Base-by-base conservation (phyloP, 805 yeast genomes). In the Candida parachauliodes region DNA sequence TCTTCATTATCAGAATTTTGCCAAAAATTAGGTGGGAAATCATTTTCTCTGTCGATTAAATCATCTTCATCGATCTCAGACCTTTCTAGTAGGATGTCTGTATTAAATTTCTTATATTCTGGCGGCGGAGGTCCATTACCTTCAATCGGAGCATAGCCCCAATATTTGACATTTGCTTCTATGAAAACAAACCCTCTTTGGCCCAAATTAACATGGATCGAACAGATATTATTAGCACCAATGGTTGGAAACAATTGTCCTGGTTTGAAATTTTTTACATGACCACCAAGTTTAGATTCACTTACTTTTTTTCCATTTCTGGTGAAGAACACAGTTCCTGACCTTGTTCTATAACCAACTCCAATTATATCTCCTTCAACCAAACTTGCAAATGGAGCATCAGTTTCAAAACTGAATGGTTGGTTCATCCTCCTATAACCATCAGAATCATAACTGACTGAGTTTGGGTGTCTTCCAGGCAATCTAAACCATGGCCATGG, bases 111-210 rank as follows among this genome's bases (percentile, higher is more conserved):
- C 34, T 86, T 85, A 60, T 91, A 91, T 8, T 93, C 82, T 1
- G 98, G 98, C 2, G 98, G 96, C 4, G 98, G 95, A 3, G 94
- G 83, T 41, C 88, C 83, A 34, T 73, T 76, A 1, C 98, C 98
- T 47, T 82, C 85, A 27, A 83, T 71, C 2, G 93, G 91, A n/a
- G 95, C 96, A 51, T 83, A 82, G 5, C 96, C 95, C 96, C 96
- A 88, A 56, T 85, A 88, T 56, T 88, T 88, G 26, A 89, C 95
- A 54, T 88, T 88, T 2, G 87, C 96, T 55, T 89, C 96, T 34
- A 89, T 86, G 54, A 76, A 88, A 2, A 89, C 96, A 61, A 77
- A 88, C 2, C 96, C 97, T 40, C 79, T 71, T 49, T 86, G 91
- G 14, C 98, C 98, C 39, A 93, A 62, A 52, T 88, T 93, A 8